Conservation (phyloP, 106 monocot species). For the Gastrodia elata region DNA sequence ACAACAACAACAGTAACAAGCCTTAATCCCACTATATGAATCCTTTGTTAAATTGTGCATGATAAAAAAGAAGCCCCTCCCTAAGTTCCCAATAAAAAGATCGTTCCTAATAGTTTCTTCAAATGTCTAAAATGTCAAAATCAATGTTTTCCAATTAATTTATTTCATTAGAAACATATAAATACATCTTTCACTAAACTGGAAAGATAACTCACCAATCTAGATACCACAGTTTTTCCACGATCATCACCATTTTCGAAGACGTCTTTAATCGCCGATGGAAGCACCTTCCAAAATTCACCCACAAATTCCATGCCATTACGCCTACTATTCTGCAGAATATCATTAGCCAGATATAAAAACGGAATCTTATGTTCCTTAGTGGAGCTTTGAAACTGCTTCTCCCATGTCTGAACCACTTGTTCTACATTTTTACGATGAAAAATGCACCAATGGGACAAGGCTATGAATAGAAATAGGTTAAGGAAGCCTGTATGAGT, state of each 20-base stretch:
- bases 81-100: too few species aligned
- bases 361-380: conserved; percentile 74
- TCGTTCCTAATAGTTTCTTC: too few species aligned
- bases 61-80: too few species aligned
- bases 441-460: conserved; percentile 98
- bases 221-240: conserved; percentile 70
- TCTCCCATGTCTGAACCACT: conserved; percentile 94
- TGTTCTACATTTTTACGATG: conserved; percentile 90
- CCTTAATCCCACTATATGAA: too few species aligned
- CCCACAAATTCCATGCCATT: conserved; percentile 89
- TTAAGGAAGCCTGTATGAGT: conserved; percentile 27
- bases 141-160: too few species aligned
- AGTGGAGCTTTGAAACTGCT: conserved; percentile 64
- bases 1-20: background rate
- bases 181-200: background rate
- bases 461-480: conserved; percentile 35
- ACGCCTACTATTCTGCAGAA: conserved; percentile 84
- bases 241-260: conserved; percentile 68
- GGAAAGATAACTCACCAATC: conserved; percentile 47
- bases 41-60: too few species aligned
- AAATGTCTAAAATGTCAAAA: too few species aligned
- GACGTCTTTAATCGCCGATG: conserved; percentile 80
- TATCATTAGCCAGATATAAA: conserved; percentile 94
- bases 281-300: conserved; percentile 99
- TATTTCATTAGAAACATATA: background rate